These are phyloP conservation scores for Hanseniaspora singularis DNA, from an alignment of 805 yeast species.

Conservation along the genomic window DNA sequence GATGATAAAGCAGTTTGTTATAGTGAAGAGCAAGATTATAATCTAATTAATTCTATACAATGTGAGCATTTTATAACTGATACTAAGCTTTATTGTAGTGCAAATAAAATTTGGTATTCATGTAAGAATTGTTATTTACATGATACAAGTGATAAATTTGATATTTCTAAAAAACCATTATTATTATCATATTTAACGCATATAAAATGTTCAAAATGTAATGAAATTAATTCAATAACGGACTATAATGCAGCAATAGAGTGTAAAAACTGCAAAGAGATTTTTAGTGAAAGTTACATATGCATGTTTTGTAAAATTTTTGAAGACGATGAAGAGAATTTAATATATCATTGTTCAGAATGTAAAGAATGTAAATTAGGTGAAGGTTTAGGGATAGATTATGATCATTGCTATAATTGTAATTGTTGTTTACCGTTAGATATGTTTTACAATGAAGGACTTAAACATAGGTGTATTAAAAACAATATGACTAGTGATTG, in stretches of 20 bases:
- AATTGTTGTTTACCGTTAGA: slow-evolving; percentile 79
- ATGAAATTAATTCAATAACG: not conserved
- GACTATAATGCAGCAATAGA: not conserved
- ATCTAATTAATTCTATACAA: not conserved
- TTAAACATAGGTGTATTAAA: slow-evolving; percentile 8
- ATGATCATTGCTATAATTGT: slow-evolving; percentile 82
- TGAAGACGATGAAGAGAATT: slow-evolving; percentile 68
- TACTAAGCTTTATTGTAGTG: not conserved
- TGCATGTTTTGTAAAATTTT: slow-evolving; percentile 69
- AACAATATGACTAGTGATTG: slow-evolving; percentile 12
- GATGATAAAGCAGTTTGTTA: not conserved
- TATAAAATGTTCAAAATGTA: slow-evolving; percentile 8
- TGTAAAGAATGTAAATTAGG: slow-evolving; percentile 93
- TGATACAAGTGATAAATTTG: not conserved
- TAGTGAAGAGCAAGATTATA: not conserved
- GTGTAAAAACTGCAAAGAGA: slow-evolving; percentile 22
- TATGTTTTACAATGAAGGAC: slow-evolving; percentile 41
- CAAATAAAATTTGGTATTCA: slow-evolving; percentile 3
- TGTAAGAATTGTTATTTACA: slow-evolving; percentile 9
- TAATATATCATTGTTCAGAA: slow-evolving; percentile 81
- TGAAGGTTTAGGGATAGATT: slow-evolving; percentile 74
- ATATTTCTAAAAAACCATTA: not conserved
- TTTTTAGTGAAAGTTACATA: slow-evolving; percentile 63
- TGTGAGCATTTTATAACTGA: slow-evolving; percentile 1
- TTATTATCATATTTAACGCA: not conserved